phyloP scores from a whole-genome alignment of 2,329 filamentous ascomycete species.

The Cercospora brassicicola region DNA sequence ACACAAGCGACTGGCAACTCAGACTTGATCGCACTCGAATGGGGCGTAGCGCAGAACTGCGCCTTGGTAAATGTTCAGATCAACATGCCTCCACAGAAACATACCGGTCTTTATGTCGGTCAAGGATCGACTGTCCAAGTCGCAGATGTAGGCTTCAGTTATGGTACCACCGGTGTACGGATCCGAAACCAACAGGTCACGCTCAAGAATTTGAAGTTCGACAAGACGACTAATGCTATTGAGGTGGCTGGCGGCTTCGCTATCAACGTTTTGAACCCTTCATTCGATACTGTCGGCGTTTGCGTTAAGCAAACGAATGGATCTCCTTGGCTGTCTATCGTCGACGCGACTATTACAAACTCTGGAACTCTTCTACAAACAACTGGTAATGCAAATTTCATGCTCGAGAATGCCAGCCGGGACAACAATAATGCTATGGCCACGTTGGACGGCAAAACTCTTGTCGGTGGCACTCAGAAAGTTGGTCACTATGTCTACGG shows the following conservation, averaged over 20 bases:
- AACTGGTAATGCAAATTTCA: slow-evolving; percentile 22
- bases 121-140: slow-evolving; percentile 34
- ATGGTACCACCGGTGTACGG: slow-evolving; percentile 24
- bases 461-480: background rate
- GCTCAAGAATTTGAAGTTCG: slow-evolving; percentile 22
- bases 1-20: slow-evolving; percentile 17
- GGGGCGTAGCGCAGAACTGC: slow-evolving; percentile 32
- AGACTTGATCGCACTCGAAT: slow-evolving; percentile 25
- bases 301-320: slow-evolving; percentile 18
- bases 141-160: slow-evolving; percentile 33
- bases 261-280: slow-evolving; percentile 19
- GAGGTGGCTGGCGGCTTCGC: slow-evolving; percentile 18
- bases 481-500: slow-evolving; percentile 24
- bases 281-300: slow-evolving; percentile 13
- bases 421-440: slow-evolving; percentile 15
- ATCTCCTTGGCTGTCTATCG: slow-evolving; percentile 18
- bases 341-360: slow-evolving; percentile 15
- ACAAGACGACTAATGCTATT: slow-evolving; percentile 19
- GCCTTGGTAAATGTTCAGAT: slow-evolving; percentile 31
- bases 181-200: slow-evolving; percentile 19
- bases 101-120: slow-evolving; percentile 33
- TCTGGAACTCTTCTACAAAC: slow-evolving; percentile 19
- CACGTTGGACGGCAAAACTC: slow-evolving; percentile 6
- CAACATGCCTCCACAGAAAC: slow-evolving; percentile 39
- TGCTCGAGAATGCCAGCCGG: slow-evolving; percentile 21